Conservation (phyloP, 768 basidiomycete species). For the Lentinula edodes region DNA sequence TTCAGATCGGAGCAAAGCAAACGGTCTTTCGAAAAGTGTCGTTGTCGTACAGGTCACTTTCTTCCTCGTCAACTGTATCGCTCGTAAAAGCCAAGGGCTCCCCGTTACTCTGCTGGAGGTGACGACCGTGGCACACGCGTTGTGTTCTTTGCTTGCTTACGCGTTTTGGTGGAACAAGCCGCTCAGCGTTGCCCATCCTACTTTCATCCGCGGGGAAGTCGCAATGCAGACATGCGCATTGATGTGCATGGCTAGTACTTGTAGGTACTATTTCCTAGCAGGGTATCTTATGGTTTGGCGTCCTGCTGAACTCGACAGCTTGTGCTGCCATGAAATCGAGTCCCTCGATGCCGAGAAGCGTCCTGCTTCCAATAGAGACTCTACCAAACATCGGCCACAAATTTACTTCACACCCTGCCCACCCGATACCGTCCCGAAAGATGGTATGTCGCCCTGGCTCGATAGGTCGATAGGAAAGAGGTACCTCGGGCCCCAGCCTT, state of each 20-base stretch:
- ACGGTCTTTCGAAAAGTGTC: conserved; percentile 13
- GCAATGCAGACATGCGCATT: background rate
- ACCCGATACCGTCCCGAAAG: background rate
- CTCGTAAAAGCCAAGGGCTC: conserved; percentile 8
- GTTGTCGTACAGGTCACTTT: conserved; percentile 12
- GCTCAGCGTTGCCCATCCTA: conserved; percentile 10
- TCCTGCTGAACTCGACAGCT: background rate
- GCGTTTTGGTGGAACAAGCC: conserved; percentile 20
- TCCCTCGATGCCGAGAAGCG: background rate
- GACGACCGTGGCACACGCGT: conserved; percentile 13
- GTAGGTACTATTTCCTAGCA: background rate
- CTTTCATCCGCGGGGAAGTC: background rate
- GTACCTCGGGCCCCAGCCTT: background rate
- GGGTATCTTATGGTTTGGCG: background rate
- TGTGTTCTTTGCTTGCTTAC: conserved; percentile 13
- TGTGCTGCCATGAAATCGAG: background rate
- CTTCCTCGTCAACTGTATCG: conserved; percentile 13
- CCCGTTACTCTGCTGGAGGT: conserved; percentile 15
- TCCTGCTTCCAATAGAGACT: too few species aligned
- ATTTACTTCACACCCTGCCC: too few species aligned
- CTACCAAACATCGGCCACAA: too few species aligned
- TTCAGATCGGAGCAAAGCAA: conserved; percentile 13
- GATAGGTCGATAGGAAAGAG: background rate
- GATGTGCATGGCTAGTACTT: background rate
- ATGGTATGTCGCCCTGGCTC: background rate